Conservation (phyloP, 805 yeast species). For the Lipomyces japonicus region DNA sequence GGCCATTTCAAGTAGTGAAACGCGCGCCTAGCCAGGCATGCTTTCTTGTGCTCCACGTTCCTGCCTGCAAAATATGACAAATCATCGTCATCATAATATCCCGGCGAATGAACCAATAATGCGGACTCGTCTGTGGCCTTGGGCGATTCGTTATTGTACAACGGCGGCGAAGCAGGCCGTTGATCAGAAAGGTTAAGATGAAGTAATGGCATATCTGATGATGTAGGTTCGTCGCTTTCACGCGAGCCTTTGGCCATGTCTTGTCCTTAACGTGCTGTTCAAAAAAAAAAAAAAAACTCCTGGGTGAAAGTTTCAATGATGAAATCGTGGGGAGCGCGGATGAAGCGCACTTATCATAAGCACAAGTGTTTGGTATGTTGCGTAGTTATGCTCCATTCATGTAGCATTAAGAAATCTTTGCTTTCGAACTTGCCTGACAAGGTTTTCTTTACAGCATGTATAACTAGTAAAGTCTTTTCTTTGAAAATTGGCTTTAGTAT, state of each 20-base stretch:
- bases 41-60: background rate
- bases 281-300: too few species aligned
- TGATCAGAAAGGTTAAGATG: constrained; percentile 11
- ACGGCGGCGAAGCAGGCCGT: constrained; percentile 10
- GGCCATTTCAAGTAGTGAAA: constrained; percentile 15
- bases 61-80: constrained; percentile 1
- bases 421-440: too few species aligned
- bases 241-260: too few species aligned
- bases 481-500: too few species aligned
- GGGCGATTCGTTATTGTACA: constrained; percentile 19
- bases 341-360: too few species aligned
- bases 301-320: too few species aligned
- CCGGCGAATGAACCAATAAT: constrained; percentile 21
- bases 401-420: too few species aligned
- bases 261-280: background rate
- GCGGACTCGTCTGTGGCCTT: constrained; percentile 12
- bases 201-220: constrained; percentile 10
- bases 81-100: constrained; percentile 19
- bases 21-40: constrained; percentile 1
- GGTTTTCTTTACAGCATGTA: too few species aligned
- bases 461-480: too few species aligned
- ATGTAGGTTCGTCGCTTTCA: background rate
- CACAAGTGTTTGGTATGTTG: too few species aligned
- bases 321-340: too few species aligned
- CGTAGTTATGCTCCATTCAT: too few species aligned